phyloP scores from a whole-genome alignment of 495 filamentous ascomycete genomes.

The Talaromyces adpressus region DNA sequence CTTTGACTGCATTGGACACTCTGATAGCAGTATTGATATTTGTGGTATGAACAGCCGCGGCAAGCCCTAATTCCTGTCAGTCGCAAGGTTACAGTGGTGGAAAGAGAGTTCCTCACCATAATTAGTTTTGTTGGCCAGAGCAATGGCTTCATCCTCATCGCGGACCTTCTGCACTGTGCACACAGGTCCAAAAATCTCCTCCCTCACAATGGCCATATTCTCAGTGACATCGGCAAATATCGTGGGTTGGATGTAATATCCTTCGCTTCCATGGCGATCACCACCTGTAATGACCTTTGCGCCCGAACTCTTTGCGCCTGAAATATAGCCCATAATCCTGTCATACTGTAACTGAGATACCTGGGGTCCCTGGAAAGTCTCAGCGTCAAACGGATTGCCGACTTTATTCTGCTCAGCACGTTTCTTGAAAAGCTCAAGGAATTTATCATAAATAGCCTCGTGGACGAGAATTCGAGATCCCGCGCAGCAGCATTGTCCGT shows the following conservation, averaged over 20 bases:
- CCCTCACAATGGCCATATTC: constrained; percentile 96
- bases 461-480: constrained; percentile 94
- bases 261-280: constrained; percentile 67
- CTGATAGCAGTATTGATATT: constrained; percentile 90
- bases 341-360: constrained; percentile 83
- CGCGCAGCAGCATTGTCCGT: constrained; percentile 97
- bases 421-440: constrained; percentile 68
- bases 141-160: constrained; percentile 76
- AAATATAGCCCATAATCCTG: constrained; percentile 84
- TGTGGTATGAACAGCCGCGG: constrained; percentile 86
- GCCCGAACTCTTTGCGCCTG: constrained; percentile 67
- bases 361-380: constrained; percentile 89
- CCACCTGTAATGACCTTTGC: constrained; percentile 73
- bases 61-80: constrained; percentile 49
- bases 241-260: constrained; percentile 92
- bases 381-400: constrained; percentile 70
- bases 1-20: constrained; percentile 71
- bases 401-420: constrained; percentile 65
- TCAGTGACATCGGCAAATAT: constrained; percentile 84
- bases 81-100: background rate
- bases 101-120: constrained; percentile 47
- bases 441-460: constrained; percentile 81
- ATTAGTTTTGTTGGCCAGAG: constrained; percentile 68
- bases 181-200: constrained; percentile 98
- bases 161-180: constrained; percentile 90